Evolutionary conservation across 805 yeast genomes (phyloP).

Genomic region (Schwanniomyces pseudopolymorphus): DNA sequence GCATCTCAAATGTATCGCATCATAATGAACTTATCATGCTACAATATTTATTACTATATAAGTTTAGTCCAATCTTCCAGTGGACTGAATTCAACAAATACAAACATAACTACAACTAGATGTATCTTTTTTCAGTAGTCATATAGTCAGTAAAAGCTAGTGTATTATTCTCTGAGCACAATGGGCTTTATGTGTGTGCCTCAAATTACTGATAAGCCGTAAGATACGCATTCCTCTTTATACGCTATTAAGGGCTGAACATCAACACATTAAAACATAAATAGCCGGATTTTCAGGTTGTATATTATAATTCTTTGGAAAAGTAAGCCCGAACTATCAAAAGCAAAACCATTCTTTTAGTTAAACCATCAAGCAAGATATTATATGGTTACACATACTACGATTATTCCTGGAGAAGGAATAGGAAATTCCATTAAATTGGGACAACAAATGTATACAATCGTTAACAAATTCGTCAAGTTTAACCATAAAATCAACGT

Average conservation of each 20-base stretch:
- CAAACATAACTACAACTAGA: too few species aligned
- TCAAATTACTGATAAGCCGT: background rate
- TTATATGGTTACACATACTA: constrained; percentile 13
- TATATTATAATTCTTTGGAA: too few species aligned
- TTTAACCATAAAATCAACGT: constrained; percentile 28
- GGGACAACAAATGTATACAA: constrained; percentile 28
- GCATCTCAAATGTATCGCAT: too few species aligned
- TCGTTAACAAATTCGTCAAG: constrained; percentile 22
- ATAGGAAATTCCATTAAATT: constrained; percentile 27
- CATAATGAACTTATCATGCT: too few species aligned
- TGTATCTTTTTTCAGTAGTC: too few species aligned
- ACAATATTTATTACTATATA: too few species aligned
- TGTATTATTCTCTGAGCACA: too few species aligned
- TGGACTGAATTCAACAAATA: too few species aligned
- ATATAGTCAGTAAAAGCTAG: too few species aligned
- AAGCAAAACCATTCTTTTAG: background rate
- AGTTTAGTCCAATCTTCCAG: too few species aligned
- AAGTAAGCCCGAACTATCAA: background rate
- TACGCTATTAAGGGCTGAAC: background rate
- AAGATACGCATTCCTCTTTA: background rate
- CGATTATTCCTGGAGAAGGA: constrained; percentile 36
- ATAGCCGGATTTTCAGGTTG: background rate
- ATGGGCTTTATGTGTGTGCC: background rate
- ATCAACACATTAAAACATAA: background rate
- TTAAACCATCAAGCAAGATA: background rate